Base-by-base conservation (phyloP, 805 yeast genomes). In the Candida berthetii region DNA sequence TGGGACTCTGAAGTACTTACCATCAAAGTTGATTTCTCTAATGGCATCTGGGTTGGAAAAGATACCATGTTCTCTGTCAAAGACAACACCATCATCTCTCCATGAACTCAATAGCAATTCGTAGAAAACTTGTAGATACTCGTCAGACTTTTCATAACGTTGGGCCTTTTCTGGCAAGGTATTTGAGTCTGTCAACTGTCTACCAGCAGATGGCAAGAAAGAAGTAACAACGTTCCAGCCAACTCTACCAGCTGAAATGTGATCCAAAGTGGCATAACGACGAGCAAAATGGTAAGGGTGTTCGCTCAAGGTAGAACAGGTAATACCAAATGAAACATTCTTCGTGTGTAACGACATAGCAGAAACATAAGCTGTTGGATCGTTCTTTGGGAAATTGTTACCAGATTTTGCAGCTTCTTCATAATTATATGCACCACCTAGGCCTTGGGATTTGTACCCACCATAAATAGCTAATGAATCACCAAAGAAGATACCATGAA, bases 151-250 rank as follows among this genome's bases (percentile, higher is more conserved):
- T 11, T 45, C 55, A 44, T 68, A 68, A 40, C 73, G 59, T 42
- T 63, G 64, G 29, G 62, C 69, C 42, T 67, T 71, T 3, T 60
- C 63, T 13, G 68, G 65, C 25, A 65, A 55, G 3, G 48, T 37
- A 29, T 56, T 59, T 4, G 62, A 62, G 38, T 64, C 65, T n/a
- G 63, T 45, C 18, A 64, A 48, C 42, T 66, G 64, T 45, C 64
- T 52, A 7, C 71, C 64, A 6, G 72, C 72, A 46, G 66, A 57
- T 41, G 68, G 69, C 41, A 67, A 50, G 39, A 66, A 65, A 4
- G 70, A 62, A 7, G 71, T 62, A 28, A 68, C 73, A 16, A 68
- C 60, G 43, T 68, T 68, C 73, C 73, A 68, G 16, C 72, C 73
- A 37, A 68, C 48, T 45, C 73, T 57, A 13, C 73, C 73, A 16